Evolutionary conservation across 495 filamentous ascomycete genomes (phyloP), one percentile per base, ranked within the genome.

Genomic region (Talaromyces trachyspermus): DNA sequence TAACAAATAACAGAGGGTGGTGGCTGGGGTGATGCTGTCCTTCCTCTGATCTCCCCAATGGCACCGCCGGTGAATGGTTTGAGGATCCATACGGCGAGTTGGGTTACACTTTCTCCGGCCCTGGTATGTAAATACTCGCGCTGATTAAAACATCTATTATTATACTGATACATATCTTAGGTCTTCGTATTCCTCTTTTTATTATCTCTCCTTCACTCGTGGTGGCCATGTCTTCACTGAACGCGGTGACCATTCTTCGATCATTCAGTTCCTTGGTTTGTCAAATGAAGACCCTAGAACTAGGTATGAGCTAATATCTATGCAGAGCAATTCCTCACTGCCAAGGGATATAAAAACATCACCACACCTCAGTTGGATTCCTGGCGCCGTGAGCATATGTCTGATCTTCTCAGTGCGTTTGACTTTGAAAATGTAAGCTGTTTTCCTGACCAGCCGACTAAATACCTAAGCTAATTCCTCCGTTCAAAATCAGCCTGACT

Each of bases 61-160:
- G 41, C 10, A 43, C 41, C 41, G 25, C 22, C 17, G 41, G 41
- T 9, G 41, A 43, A 43, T 43, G 41, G 41, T 43, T 43, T 43
- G 41, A 43, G 9, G 41, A 43, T 43, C 41, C 41, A 12, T 43
- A 43, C 17, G 41, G 24, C 25, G 23, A 17, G 10, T 43, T 43
- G 25, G 41, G 41, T 24, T 43, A 43, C 12, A 43, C 41, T 14
- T 43, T 43, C 41, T 43, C 41, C 14, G 41, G 41, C 14, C 41
- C 41, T 43, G 41, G 41, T 43, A 15, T 26, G 24, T 10, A 7
- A 20, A 5, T 5, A 5, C 20, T n/a, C 11, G 12, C 7, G n/a
- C n/a, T n/a, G n/a, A n/a, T n/a, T n/a, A n/a, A n/a, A n/a, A 30
- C 27, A 30, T 30, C 27, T 30, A 30, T 12, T 30, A 7, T 12